Evolutionary conservation across 2,329 filamentous ascomycete genomes (phyloP), one percentile per base, ranked within the genome.

Genomic region (Pseudocercospora fijiensis): DNA sequence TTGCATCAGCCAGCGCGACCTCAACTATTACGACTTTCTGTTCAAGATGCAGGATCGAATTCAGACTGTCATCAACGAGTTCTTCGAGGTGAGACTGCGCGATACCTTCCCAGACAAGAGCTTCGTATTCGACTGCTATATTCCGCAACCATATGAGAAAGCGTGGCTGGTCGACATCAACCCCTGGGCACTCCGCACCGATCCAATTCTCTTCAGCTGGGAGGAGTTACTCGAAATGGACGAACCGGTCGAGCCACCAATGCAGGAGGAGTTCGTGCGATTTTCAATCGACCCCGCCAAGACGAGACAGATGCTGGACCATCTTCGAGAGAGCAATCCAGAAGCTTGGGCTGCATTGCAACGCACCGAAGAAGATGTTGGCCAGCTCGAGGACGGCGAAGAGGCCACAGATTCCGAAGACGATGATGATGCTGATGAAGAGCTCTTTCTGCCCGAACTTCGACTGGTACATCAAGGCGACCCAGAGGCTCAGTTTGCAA

Each of bases 121-220:
- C 76, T 98, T 96, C 71, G 86, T 87, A 0, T 96, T 99, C 72
- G 95, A 99, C 74, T 89, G 97, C 49, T 98, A 99, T 74, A 85
- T 99, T 1, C 93, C 94, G 72, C 81, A 85, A 72, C 77, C 89
- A 1, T 85, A 96, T 61, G 86, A 91, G 56, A 84, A 86, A 55
- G 90, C 96, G 1, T 90, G 92, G 80, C 81, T 99, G 10, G 89
- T 99, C 56, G 95, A 99, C 75, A 90, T 99, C 73, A 98, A 98
- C 73, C 92, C 95, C 0, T 99, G 94, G 91, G 94, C 94, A 0
- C 85, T 87, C 47, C 83, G 91, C 65, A 99, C 95, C 0, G 95
- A 99, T 78, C 89, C 91, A 4, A 78, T 98, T 51, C 82, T 97
- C 0, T 99, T 96, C 75, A 89, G 88, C 49, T 99, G 95, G 95